A percentile compares a stretch with the other conserved stretches of the same genome.
These are phyloP conservation scores for Lenwebbia sp. DNA, from an alignment of 345 rosid species.

Conservation along the genomic window DNA sequence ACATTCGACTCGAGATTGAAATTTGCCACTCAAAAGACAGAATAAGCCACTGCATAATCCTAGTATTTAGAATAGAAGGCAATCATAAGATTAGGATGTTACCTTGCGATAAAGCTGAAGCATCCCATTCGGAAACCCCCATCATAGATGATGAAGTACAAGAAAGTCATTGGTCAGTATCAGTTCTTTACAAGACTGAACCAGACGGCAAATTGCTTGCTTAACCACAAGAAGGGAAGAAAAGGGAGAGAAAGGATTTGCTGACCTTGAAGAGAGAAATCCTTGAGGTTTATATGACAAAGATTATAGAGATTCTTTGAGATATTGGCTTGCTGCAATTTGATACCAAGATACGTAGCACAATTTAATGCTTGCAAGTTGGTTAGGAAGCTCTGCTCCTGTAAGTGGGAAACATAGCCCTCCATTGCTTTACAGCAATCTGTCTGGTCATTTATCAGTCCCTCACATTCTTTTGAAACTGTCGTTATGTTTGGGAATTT, in stretches of 20 bases:
- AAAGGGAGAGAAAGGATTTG: background rate
- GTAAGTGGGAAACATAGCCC: constrained; percentile 40
- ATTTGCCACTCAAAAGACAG: background rate
- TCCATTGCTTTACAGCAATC: constrained; percentile 41
- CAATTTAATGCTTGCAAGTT: constrained; percentile 57
- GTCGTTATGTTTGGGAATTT: constrained; percentile 23
- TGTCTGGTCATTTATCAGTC: constrained; percentile 14
- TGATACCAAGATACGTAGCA: constrained; percentile 39
- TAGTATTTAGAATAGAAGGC: background rate
- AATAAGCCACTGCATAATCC: background rate
- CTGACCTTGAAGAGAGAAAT: constrained; percentile 58
- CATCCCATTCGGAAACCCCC: constrained; percentile 25
- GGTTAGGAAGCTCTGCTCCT: constrained; percentile 47
- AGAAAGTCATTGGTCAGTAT: constrained; percentile 1
- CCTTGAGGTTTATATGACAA: constrained; percentile 50
- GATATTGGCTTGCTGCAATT: constrained; percentile 34
- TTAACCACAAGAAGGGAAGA: background rate
- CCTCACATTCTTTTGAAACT: constrained; percentile 23
- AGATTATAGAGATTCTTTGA: constrained; percentile 34
- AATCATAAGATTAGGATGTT: background rate
- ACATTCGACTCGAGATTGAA: background rate
- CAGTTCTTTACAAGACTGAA: constrained; percentile 2
- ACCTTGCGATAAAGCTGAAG: constrained; percentile 25
- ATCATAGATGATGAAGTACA: constrained; percentile 1
- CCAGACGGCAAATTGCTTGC: background rate